These are phyloP conservation scores for Fonsecaea nubica DNA, from an alignment of 2,329 filamentous ascomycete genomes.

Conservation along the genomic window DNA sequence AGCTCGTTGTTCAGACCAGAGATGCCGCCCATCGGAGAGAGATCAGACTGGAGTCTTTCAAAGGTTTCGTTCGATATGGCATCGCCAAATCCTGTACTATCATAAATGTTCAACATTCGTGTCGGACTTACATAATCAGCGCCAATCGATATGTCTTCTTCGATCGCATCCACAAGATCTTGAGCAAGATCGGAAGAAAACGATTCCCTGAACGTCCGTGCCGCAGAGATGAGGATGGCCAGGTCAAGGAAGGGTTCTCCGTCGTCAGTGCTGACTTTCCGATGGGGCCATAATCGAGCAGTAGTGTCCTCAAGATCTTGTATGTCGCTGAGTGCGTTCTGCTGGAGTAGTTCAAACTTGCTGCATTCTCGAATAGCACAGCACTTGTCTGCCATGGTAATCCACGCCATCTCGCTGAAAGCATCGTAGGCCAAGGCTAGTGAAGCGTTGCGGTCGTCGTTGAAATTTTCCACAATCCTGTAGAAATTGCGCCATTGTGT, in stretches of 20 bases:
- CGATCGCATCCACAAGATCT: slow-evolving; percentile 70
- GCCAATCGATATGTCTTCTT: slow-evolving; percentile 76
- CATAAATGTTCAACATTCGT: slow-evolving; percentile 78
- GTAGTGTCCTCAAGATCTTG: slow-evolving; percentile 44
- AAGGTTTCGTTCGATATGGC: slow-evolving; percentile 84
- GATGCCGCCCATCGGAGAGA: slow-evolving; percentile 69
- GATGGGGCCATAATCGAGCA: slow-evolving; percentile 50
- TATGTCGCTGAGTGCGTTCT: slow-evolving; percentile 64
- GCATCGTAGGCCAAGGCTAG: slow-evolving; percentile 78
- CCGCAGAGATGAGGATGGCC: slow-evolving; percentile 71
- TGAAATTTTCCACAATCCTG: slow-evolving; percentile 81
- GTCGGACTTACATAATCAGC: slow-evolving; percentile 72
- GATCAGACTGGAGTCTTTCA: slow-evolving; percentile 68
- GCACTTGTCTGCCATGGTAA: slow-evolving; percentile 81
- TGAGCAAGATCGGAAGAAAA: slow-evolving; percentile 74
- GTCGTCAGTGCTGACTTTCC: slow-evolving; percentile 53
- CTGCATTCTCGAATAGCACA: slow-evolving; percentile 82
- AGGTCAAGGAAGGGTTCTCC: slow-evolving; percentile 60
- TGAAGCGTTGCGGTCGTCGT: slow-evolving; percentile 83
- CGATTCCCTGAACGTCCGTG: slow-evolving; percentile 70
- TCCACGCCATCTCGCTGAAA: slow-evolving; percentile 76
- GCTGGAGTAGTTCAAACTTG: slow-evolving; percentile 73
- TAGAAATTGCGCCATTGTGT: slow-evolving; percentile 91
- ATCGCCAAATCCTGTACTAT: slow-evolving; percentile 76
- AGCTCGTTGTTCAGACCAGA: slow-evolving; percentile 56